Evolutionary conservation across 257 asterid species (phyloP), one percentile per base, ranked within the genome.

Genomic region (Asclepias syriaca): DNA sequence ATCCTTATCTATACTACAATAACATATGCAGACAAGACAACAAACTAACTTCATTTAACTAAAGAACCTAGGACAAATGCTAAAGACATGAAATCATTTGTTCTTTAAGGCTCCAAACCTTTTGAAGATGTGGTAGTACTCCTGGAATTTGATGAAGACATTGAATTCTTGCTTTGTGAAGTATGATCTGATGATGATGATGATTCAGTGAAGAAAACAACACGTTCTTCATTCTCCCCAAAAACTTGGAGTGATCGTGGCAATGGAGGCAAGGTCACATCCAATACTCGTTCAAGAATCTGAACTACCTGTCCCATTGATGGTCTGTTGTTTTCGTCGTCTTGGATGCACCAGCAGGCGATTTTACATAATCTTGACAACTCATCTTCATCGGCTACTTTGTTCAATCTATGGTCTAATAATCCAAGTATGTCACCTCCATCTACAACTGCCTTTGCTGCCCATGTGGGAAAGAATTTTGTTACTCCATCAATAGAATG

Each of bases 171-270:
- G 81, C 82, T 83, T 63, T 79, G 84, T 29, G 87, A 82, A 49
- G 84, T 83, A 81, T 80, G 89, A 55, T 82, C 71, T 0, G 90
- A 80, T 39, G 93, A 34, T 4, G 39, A 86, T 15, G 96, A 86
- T 14, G 96, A 87, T 66, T 90, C 89, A 5, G 90, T 86, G 81
- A 89, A 89, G 89, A 88, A 91, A 50, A 89, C 72, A n/a, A 86
- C 80, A 51, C 80, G 78, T 29, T 87, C 87, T 18, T 83, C 78
- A 34, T 59, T 80, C 43, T 81, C 88, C 13, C 66, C 85, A 18
- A 86, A 86, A 54, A 74, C 72, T 64, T 83, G 84, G 27, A 89
- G 87, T 14, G 91, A 79, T 18, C 86, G 83, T 5, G 86, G 84
- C 24, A 82, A 12, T 4, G 89, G 87, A 64, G 89, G 89, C 63